Evolutionary conservation across 1,284 basidiomycete genomes (phyloP).

Genomic region (Cerioporus squamosus): DNA sequence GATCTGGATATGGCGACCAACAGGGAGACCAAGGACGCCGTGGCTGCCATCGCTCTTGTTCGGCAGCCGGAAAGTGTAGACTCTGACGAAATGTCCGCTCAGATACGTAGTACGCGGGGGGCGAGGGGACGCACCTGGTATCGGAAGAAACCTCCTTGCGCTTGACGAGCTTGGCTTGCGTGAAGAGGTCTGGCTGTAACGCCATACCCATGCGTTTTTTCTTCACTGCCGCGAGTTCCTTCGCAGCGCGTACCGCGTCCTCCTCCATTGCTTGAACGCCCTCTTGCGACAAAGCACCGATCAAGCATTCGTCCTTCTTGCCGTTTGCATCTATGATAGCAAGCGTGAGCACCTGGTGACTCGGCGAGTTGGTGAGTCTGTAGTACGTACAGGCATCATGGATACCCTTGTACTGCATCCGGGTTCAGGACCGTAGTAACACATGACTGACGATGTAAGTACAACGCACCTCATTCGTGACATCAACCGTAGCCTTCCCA

Average conservation of each 20-base stretch:
- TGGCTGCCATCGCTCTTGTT: constrained; percentile 15
- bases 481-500: constrained; percentile 28
- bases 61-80: constrained; percentile 29
- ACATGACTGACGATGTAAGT: neutral
- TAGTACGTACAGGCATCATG: constrained; percentile 28
- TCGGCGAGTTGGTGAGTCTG: no score
- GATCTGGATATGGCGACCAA: constrained; percentile 28
- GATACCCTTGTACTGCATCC: constrained; percentile 26
- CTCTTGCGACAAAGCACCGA: constrained; percentile 26
- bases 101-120: no score
- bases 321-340: constrained; percentile 20
- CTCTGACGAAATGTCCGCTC: neutral
- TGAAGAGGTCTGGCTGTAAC: constrained; percentile 28
- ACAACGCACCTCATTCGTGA: constrained; percentile 25
- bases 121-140: constrained; percentile 15
- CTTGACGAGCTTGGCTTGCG: constrained; percentile 22
- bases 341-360: no score
- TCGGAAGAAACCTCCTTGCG: constrained; percentile 19
- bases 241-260: constrained; percentile 25
- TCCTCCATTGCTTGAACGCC: constrained; percentile 28
- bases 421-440: neutral
- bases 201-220: constrained; percentile 22
- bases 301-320: constrained; percentile 27
- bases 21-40: constrained; percentile 24
- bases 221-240: constrained; percentile 23